Conservation (phyloP, 78 protist genomes). For the Tieghemostelium lacteum region DNA sequence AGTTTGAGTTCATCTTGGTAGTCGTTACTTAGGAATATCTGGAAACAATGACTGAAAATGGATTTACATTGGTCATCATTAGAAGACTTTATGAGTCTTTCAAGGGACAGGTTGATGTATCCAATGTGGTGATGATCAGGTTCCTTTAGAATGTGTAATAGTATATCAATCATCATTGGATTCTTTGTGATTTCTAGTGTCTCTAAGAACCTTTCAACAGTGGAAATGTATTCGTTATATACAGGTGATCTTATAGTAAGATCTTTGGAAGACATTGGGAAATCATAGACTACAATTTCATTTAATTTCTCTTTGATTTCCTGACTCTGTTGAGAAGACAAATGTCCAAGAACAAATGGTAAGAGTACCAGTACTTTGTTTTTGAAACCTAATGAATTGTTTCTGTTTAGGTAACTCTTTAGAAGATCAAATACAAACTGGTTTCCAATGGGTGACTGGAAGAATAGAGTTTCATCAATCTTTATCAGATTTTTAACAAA, state of each 20-base stretch:
- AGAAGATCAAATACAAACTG: conserved; percentile 35
- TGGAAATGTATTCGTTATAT: conserved; percentile 70
- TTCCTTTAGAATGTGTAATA: conserved; percentile 55
- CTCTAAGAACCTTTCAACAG: conserved; percentile 73
- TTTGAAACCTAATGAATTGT: conserved; percentile 52
- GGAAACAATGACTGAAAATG: conserved; percentile 62
- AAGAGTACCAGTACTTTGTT: conserved; percentile 38
- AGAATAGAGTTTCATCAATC: conserved; percentile 34
- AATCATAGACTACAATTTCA: conserved; percentile 75
- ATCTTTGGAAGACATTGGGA: conserved; percentile 80
- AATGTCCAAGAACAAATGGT: conserved; percentile 28
- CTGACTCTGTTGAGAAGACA: background rate
- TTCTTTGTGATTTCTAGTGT: conserved; percentile 51
- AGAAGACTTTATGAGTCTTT: conserved; percentile 7
- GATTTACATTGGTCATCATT: conserved; percentile 39
- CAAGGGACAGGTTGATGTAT: conserved; percentile 36
- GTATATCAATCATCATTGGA: conserved; percentile 45
- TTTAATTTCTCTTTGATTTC: conserved; percentile 47
- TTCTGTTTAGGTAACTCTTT: conserved; percentile 20
- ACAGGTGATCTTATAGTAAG: conserved; percentile 49
- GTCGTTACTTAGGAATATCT: conserved; percentile 34
- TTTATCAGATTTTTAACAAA: conserved; percentile 51
- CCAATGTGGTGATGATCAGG: conserved; percentile 33
- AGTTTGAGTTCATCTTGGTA: conserved; percentile 54
- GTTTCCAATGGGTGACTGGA: conserved; percentile 31